Evolutionary conservation across 2,329 filamentous ascomycete genomes (phyloP).

Genomic region (Fusarium cyanostomum): DNA sequence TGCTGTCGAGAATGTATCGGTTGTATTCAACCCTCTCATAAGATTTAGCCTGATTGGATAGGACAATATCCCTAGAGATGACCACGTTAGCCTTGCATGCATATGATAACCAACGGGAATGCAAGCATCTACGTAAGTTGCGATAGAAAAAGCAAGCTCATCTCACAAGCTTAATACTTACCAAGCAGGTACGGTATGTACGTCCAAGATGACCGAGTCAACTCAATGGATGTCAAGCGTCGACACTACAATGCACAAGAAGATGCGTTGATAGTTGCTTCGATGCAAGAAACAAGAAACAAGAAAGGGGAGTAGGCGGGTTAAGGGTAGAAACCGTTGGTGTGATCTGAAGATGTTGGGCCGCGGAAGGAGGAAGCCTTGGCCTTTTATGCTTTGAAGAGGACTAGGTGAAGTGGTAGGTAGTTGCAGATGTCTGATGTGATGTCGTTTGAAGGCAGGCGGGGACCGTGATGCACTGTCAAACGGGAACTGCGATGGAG

Average conservation of each 20-base stretch:
- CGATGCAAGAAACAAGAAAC: slow-evolving; percentile 4
- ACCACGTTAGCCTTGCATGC: slow-evolving; percentile 40
- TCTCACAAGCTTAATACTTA: slow-evolving; percentile 23
- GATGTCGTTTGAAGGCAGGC: slow-evolving; percentile 34
- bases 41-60: slow-evolving; percentile 38
- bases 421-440: slow-evolving; percentile 22
- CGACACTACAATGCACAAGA: slow-evolving; percentile 7
- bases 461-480: slow-evolving; percentile 13
- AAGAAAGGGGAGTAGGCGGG: slow-evolving; percentile 1
- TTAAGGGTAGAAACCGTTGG: slow-evolving; percentile 10
- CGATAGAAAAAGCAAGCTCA: slow-evolving; percentile 14
- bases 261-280: not conserved
- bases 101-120: slow-evolving; percentile 19
- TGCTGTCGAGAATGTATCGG: slow-evolving; percentile 23
- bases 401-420: slow-evolving; percentile 11
- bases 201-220: slow-evolving; percentile 2
- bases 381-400: slow-evolving; percentile 34
- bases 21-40: slow-evolving; percentile 34
- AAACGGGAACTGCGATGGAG: slow-evolving; percentile 33
- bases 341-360: slow-evolving; percentile 4
- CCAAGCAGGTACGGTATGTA: slow-evolving; percentile 8
- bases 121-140: slow-evolving; percentile 14
- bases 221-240: slow-evolving; percentile 8
- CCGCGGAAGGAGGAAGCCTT: slow-evolving; percentile 10
- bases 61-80: slow-evolving; percentile 26